Evolutionary conservation across 2,329 filamentous ascomycete species (phyloP), one percentile per base, ranked within the genome.

Genomic region (Cadophora luteo-olivacea): DNA sequence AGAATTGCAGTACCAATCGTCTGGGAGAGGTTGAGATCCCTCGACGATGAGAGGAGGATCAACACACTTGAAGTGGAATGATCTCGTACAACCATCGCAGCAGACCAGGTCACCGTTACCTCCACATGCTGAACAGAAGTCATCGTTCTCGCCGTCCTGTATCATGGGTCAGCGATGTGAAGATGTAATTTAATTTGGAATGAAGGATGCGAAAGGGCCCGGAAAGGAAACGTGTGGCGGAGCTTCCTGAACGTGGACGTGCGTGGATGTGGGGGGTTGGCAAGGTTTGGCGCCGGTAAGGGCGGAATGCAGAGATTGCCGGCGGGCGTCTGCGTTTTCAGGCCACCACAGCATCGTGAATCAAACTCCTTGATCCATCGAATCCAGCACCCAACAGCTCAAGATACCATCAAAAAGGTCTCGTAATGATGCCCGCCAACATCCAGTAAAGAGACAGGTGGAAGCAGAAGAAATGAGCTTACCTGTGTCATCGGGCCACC

Each of bases 11-110:
- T 87, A 96, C 92, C 94, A 98, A 75, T 93, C 91, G 68, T 92
- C 89, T 12, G 90, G 89, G 68, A 91, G 83, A 69, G 87, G 85
- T n/a, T 64, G 52, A 4, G 62, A 51, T 66, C 89, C 85, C 48
- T 75, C 70, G 32, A 70, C 70, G 73, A 70, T 70, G 73, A 93
- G 83, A 49, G 93, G 91, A 70, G 95, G 94, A 79, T 97, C 91
- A 73, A 96, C 88, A 79, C 96, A 98, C 69, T 88, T 86, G 78
- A 96, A 93, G 80, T 98, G 96, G 81, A 97, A 97, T 6, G 94
- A 93, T 73, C 93, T 89, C 69, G 91, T 88, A 81, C 96, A 99
- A 71, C 92, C 92, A 82, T 98, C 96, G 80, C 96, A 99, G 81
- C 94, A 97, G 72, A 98, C 86, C 71, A 99, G 87, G 74, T 93